Base-by-base conservation (phyloP, 148 eudicot species). In the Vaccinium myrtillus region DNA sequence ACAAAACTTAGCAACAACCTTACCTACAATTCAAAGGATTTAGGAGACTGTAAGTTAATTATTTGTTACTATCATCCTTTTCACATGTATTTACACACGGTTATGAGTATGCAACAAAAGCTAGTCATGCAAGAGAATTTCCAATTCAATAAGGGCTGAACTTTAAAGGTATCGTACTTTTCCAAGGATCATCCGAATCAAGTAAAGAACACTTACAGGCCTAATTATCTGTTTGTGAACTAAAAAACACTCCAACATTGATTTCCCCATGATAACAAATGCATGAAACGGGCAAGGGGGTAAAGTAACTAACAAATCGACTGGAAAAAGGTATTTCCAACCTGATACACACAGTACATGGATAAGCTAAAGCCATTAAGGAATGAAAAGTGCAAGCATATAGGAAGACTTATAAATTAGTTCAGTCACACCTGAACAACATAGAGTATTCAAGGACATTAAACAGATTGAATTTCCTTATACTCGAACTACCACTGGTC, bases 1-100 rank as follows among this genome's bases (percentile, higher is more conserved):
- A 90, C 99, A 97, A 86, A 97, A 97, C 92, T 97, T 97, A 59
- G 99, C 92, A 83, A 97, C 99, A 83, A 97, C 99, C 88, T 97
- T 97, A 75, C 99, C 99, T 97, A 87, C 75, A 82, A 76, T 78
- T 56, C 16, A 87, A 71, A 78, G 63, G 48, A 88, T 75, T 85
- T 15, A 49, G 16, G 58, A 78, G 65, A 83, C 83, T 43, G 32
- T 18, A 77, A 46, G 5, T 48, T 43, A 81, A 27, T 81, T 83
- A 39, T 53, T 54, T 16, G 46, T 32, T 48, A 43, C 4, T 0
- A 32, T 48, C 48, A 48, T 25, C 49, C 16, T 59, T 18, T 75
- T 21, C 18, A 4, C 53, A 21, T 18, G 11, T 25, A 65, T 69
- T 27, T 27, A 74, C 1, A 59, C 30, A 83, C 5, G 79, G 21